Evolutionary conservation across 2,329 filamentous ascomycete species (phyloP), one percentile per base, ranked within the genome.

Genomic region (Cytospora paraplurivora): DNA sequence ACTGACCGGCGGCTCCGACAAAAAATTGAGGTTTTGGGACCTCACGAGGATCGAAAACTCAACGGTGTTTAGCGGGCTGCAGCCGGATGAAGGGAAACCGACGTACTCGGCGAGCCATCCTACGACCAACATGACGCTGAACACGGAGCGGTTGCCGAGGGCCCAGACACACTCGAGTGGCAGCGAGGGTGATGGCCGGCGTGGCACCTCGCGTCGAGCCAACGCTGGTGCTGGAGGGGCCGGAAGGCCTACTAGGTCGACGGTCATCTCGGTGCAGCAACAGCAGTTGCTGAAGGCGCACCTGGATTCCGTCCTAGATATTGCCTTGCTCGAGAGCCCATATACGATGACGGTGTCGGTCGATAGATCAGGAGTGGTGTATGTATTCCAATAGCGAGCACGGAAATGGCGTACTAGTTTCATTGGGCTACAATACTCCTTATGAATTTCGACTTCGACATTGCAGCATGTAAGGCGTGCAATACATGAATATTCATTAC

Each of bases 1-100:
- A 54, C 79, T 99, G 44, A 95, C 92, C 0, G 93, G 89, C 19
- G 94, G 94, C 0, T 91, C 91, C 12, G 95, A 98, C 75, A 92
- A 90, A 77, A 95, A 91, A 75, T 85, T 99, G 19, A 87, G 95
- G 11, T 98, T 96, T 77, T 99, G 95, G 95, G 94, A 99, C 72
- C 82, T 95, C 15, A 82, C 86, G 11, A 88, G 88, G 11, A 83
- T 92, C 11, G 92, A 97, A 71, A 85, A 87, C 64, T 97, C 92
- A 49, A 82, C 84, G 62, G 84, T 97, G 15, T 88, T 96, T 67
- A 96, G 91, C 72, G 94, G 94, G 0, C 80, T 93, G 12, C 85
- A 86, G 63, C 76, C 80, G 2, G 89, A 92, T 38, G 88, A 93
- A 64, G 79, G 85, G 38, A 88, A 87, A 72, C 90, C 92, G n/a